phyloP scores from a whole-genome alignment of 108 stramenopile species.

The Nitzschia inconspicua region DNA sequence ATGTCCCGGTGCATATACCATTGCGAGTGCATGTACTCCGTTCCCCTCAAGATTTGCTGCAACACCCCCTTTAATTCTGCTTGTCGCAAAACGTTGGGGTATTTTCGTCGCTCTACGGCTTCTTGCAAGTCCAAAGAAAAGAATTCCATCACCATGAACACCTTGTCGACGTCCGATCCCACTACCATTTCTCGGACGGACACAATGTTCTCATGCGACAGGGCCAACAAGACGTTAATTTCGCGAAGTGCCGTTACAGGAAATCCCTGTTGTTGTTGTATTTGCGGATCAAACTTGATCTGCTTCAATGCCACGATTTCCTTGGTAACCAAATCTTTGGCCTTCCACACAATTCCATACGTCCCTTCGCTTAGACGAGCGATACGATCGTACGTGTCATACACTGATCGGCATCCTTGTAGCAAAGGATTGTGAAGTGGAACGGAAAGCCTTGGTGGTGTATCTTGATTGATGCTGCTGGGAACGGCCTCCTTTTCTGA shows the following conservation, averaged over 20 bases:
- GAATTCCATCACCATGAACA: slow-evolving; percentile 94
- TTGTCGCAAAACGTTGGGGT: slow-evolving; percentile 64
- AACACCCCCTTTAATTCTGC: slow-evolving; percentile 80
- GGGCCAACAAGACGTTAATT: slow-evolving; percentile 71
- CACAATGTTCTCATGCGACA: slow-evolving; percentile 86
- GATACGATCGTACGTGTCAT: slow-evolving; percentile 83
- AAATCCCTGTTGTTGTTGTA: slow-evolving; percentile 76
- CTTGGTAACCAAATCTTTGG: slow-evolving; percentile 65
- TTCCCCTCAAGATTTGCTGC: slow-evolving; percentile 75
- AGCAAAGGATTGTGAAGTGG: slow-evolving; percentile 75
- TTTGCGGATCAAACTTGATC: slow-evolving; percentile 77
- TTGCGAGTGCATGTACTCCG: slow-evolving; percentile 70
- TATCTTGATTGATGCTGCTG: background rate
- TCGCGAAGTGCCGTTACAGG: slow-evolving; percentile 92
- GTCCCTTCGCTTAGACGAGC: slow-evolving; percentile 87
- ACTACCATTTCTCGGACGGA: slow-evolving; percentile 86
- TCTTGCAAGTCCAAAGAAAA: slow-evolving; percentile 90
- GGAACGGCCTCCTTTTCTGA: background rate
- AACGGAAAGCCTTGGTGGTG: background rate
- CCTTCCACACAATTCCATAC: slow-evolving; percentile 95
- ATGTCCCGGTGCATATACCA: slow-evolving; percentile 92
- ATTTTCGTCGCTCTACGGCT: slow-evolving; percentile 48
- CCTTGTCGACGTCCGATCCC: slow-evolving; percentile 59
- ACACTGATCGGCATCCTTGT: slow-evolving; percentile 82
- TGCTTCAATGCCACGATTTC: slow-evolving; percentile 91